Evolutionary conservation across 306 rosid species (phyloP).

Genomic region (Leucaena leucocephala): DNA sequence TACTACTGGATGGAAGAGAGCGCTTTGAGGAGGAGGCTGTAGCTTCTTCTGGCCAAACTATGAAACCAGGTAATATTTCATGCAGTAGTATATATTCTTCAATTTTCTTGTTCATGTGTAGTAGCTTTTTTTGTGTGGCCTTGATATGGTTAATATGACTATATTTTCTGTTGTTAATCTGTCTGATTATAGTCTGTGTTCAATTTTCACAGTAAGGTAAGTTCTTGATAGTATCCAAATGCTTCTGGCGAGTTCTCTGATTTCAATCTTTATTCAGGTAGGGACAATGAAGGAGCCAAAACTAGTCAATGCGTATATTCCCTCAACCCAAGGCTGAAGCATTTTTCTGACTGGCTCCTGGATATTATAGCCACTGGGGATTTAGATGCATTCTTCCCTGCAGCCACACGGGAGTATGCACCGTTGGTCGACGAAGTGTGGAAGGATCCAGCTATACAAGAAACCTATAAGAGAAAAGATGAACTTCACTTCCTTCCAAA

Average conservation of each 20-base stretch:
- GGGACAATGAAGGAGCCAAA: slow-evolving; percentile 46
- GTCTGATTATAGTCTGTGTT: background rate
- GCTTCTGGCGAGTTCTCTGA: slow-evolving; percentile 29
- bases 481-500: slow-evolving; percentile 95
- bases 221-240: slow-evolving; percentile 21
- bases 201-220: background rate
- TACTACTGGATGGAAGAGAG: slow-evolving; percentile 92
- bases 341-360: slow-evolving; percentile 96
- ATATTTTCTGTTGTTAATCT: too few species aligned
- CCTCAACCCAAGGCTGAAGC: slow-evolving; percentile 91
- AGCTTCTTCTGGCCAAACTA: slow-evolving; percentile 45
- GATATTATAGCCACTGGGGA: slow-evolving; percentile 98
- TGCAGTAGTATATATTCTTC: slow-evolving; percentile 17
- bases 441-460: slow-evolving; percentile 95
- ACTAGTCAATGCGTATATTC: slow-evolving; percentile 66
- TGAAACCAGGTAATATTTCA: slow-evolving; percentile 57
- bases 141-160: too few species aligned
- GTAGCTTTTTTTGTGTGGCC: too few species aligned
- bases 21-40: slow-evolving; percentile 89
- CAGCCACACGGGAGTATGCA: slow-evolving; percentile 45
- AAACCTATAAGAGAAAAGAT: slow-evolving; percentile 82
- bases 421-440: slow-evolving; percentile 98
- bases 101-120: background rate
- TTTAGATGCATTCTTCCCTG: slow-evolving; percentile 42
- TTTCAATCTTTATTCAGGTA: slow-evolving; percentile 56